Conservation (phyloP, 495 filamentous ascomycete species). For the Hypoxylon crocopeplum region DNA sequence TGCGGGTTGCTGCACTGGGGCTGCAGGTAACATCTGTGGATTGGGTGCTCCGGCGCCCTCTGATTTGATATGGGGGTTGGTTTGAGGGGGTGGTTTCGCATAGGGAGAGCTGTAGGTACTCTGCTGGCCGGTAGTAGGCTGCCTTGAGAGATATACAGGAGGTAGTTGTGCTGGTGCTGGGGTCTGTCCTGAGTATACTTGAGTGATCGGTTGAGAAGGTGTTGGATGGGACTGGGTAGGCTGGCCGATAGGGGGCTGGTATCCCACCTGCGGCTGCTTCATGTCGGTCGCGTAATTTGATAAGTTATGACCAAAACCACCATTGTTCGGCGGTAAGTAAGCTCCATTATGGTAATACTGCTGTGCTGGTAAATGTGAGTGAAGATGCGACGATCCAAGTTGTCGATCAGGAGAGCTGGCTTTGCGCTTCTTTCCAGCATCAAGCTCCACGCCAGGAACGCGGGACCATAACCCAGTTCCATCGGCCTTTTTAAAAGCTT, state of each 20-base stretch:
- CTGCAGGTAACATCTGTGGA: constrained; percentile 24
- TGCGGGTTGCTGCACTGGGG: constrained; percentile 15
- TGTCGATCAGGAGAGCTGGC: constrained; percentile 53
- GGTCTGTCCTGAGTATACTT: constrained; percentile 41
- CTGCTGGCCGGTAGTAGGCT: constrained; percentile 42
- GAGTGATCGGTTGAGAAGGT: constrained; percentile 33
- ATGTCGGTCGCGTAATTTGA: constrained; percentile 35
- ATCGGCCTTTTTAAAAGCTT: constrained; percentile 86
- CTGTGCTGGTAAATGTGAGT: constrained; percentile 37
- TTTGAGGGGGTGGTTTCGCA: constrained; percentile 43
- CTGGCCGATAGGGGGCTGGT: constrained; percentile 29
- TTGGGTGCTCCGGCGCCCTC: constrained; percentile 20
- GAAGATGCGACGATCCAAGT: constrained; percentile 36
- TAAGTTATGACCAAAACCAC: constrained; percentile 28
- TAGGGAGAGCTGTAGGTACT: constrained; percentile 55
- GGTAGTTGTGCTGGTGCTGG: constrained; percentile 45
- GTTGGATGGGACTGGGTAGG: constrained; percentile 29
- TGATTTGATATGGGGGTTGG: constrained; percentile 28
- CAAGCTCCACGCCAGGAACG: constrained; percentile 57
- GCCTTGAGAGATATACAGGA: constrained; percentile 42
- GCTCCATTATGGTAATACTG: constrained; percentile 41
- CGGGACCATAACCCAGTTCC: constrained; percentile 56
- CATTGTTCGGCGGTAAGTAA: constrained; percentile 34
- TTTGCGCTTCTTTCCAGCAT: constrained; percentile 60
- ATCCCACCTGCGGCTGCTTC: constrained; percentile 30